Evolutionary conservation across 164 flowering plant genomes (phyloP), one percentile per base, ranked within the genome.

Genomic region (Stephania japonica): DNA sequence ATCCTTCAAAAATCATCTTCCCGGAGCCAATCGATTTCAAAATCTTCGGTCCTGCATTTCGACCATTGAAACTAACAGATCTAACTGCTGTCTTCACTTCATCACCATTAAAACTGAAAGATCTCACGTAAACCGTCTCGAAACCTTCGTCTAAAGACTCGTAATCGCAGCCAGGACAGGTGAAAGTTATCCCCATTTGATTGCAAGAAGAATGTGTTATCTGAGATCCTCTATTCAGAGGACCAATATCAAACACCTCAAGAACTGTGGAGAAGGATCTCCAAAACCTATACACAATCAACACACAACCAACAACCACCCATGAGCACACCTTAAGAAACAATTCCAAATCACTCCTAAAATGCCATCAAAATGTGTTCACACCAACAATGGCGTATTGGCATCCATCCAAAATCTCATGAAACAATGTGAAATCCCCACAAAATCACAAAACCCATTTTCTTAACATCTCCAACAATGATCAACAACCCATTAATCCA

Each of bases 111-210:
- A 86, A 83, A 77, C 84, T 80, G 43, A 88, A 75, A 64, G 93
- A 87, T 77, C 89, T 91, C 44, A 82, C 88, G 61, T 82, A 65
- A 32, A 89, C 78, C 23, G 87, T 77, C 61, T 87, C 88, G 41
- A 84, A 68, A 12, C 72, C 82, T 65, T 53, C 81, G 41, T 85
- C 89, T 65, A 86, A 53, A 70, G 85, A 88, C 68, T 66, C 80
- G 56, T 63, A 74, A 65, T 80, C 79, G 11, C 86, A 81, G 44
- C 86, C 84, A n/a, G 87, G 90, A 70, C 89, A 86, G 42, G 94
- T 88, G 77, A 78, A 79, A 23, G 82, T 50, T 38, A 85, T 64
- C 72, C 94, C 98, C 98, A 91, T 92, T 78, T 73, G 66, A 82
- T 27, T 44, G 70, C 42, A 70, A 71, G 73, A 27, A 25, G 42